Evolutionary conservation across 2,329 filamentous ascomycete species (phyloP), one percentile per base, ranked within the genome.

Genomic region (Colletotrichum lentis): DNA sequence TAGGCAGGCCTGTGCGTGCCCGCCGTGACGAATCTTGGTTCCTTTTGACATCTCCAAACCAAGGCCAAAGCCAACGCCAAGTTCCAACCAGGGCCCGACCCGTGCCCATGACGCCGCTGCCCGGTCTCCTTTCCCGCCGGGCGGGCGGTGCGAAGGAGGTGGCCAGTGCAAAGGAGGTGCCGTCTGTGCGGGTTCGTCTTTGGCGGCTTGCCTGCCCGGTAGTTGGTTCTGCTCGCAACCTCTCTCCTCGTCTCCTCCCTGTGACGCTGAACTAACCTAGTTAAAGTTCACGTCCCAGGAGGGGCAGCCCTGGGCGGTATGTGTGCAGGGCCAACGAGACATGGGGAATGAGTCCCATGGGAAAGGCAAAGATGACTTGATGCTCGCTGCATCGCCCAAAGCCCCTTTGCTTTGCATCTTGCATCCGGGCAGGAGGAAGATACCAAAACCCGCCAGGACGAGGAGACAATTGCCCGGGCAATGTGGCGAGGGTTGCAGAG

Each of bases 161-260:
- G 65, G 62, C 61, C 55, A 65, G 56, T 68, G 65, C 62, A 35
- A 12, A 8, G 20, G 22, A 35, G 10, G 35, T 53, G 55, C 65
- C 62, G 65, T 46, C 22, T 65, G 56, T 50, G 55, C 62, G 50
- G 49, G 59, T 55, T 61, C 59, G 50, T 44, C 55, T 68, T 66
- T 66, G 62, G 55, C 62, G 60, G 62, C 66, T 65, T 65, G 65
- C 62, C 62, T 68, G 62, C 65, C 62, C 62, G 31, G 62, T 65
- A 27, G 53, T 35, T n/a, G 22, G 24, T 41, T 24, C 11, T 43
- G 24, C 35, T 60, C 16, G 35, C 41, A 58, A 44, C 22, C 18
- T 20, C 20, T 18, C 24, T 16, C 47, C 47, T 18, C 24, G 49
- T 37, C 55, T 47, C 55, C 56, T 46, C 43, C 52, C 43, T 46